Base-by-base conservation (phyloP, 805 yeast genomes). In the Starmera quercuum region DNA sequence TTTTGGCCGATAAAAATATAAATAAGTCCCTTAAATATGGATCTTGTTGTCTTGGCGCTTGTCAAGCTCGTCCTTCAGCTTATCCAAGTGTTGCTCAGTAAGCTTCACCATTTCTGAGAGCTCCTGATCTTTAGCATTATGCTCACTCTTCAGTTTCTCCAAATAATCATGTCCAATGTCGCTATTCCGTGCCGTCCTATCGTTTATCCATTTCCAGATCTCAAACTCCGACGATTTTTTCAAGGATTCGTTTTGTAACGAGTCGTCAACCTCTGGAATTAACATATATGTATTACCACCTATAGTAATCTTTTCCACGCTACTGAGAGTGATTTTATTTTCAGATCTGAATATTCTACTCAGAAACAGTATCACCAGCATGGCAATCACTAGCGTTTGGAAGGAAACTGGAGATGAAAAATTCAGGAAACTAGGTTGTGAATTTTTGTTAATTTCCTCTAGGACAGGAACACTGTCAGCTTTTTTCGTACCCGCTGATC, bases 171-270 rank as follows among this genome's bases (percentile, higher is more conserved):
- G 3, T n/a, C 12, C 16, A 11, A 13, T 7, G 7, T n/a, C 31
- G 15, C 11, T 18, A 3, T 14, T 14, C 2, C 15, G 14, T 4
- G 15, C 9, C 7, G 15, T 8, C 8, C 33, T 20, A 6, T 44
- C 34, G 13, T 47, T 45, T 18, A 51, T 50, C 56, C 56, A 51
- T 25, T 42, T 42, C 56, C 56, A 51, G 29, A 51, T 43, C 15
- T 51, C 55, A 29, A 32, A 42, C 33, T 50, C 56, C 12, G 44
- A 31, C 3, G 32, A 25, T 14, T 34, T 15, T 22, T 29, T 35
- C 10, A 24, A 11, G 7, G 18, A 16, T 2, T 31, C 26, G 12
- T 40, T 36, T 5, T 34, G 20, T 5, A 43, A 7, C 1, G 35
- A 24, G 8, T 36, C 30, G 3, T 41, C 43, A 13, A 49, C 27